phyloP scores from a whole-genome alignment of 2,329 filamentous ascomycete species.

The Alternaria gansuensis region DNA sequence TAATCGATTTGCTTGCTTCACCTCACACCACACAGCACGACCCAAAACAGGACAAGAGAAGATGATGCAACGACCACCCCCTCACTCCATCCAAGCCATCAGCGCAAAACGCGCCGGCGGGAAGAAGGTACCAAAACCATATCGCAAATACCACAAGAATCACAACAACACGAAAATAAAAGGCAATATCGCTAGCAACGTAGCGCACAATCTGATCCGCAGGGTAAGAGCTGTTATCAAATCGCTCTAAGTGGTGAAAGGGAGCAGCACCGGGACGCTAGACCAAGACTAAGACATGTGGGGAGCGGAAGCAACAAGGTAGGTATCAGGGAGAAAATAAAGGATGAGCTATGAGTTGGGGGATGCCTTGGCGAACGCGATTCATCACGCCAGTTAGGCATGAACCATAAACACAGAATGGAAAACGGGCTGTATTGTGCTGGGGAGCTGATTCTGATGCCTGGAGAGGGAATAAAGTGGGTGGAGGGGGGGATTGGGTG shows the following conservation, averaged over 20 bases:
- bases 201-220: background rate
- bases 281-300: background rate
- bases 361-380: background rate
- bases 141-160: constrained; percentile 26
- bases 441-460: background rate
- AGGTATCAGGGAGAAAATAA: background rate
- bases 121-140: constrained; percentile 30
- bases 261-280: background rate
- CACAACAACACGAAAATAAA: constrained; percentile 9
- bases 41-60: background rate
- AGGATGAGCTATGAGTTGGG: background rate
- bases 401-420: background rate
- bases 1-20: background rate
- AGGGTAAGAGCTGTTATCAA: constrained; percentile 14
- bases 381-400: background rate
- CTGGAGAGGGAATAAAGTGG: background rate
- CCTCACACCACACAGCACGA: background rate
- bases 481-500: background rate
- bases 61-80: constrained; percentile 23
- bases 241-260: background rate
- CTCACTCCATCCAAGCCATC: constrained; percentile 31
- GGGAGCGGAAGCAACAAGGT: background rate
- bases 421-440: background rate
- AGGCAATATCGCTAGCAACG: constrained; percentile 17
- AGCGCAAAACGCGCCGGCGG: constrained; percentile 27